phyloP scores from a whole-genome alignment of 2,329 filamentous ascomycete genomes.

The Trichoderma atroviride region DNA sequence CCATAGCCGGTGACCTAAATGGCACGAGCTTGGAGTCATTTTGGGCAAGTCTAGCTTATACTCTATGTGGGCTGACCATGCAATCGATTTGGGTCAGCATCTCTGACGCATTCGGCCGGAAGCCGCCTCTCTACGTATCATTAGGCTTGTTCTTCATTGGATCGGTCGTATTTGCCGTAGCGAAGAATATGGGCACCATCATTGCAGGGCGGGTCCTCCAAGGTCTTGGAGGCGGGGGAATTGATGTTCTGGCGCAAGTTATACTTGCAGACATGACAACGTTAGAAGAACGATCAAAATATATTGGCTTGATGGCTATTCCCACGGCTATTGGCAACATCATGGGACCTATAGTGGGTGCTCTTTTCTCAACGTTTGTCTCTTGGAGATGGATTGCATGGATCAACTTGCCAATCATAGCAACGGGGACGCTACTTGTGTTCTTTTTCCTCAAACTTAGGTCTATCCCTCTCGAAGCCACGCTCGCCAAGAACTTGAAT shows the following conservation, averaged over 20 bases:
- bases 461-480: slow-evolving; percentile 8
- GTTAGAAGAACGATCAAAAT: slow-evolving; percentile 35
- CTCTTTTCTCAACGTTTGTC: slow-evolving; percentile 31
- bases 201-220: slow-evolving; percentile 27
- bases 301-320: slow-evolving; percentile 32
- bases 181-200: neutral
- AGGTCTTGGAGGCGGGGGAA: neutral
- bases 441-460: slow-evolving; percentile 33
- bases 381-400: slow-evolving; percentile 39
- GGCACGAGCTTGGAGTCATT: slow-evolving; percentile 64
- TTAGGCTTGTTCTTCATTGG: slow-evolving; percentile 42
- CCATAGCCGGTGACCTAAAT: slow-evolving; percentile 53
- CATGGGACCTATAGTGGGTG: slow-evolving; percentile 34
- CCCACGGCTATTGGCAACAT: slow-evolving; percentile 29
- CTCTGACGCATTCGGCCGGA: slow-evolving; percentile 39
- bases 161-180: slow-evolving; percentile 31
- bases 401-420: slow-evolving; percentile 38
- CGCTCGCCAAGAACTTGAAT: slow-evolving; percentile 27
- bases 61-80: slow-evolving; percentile 64
- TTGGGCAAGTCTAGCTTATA: slow-evolving; percentile 70
- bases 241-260: slow-evolving; percentile 12
- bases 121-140: slow-evolving; percentile 34
- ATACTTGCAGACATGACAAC: slow-evolving; percentile 38
- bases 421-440: slow-evolving; percentile 29
- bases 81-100: slow-evolving; percentile 48